Evolutionary conservation across 2,329 filamentous ascomycete genomes (phyloP), one percentile per base, ranked within the genome.

Genomic region (Tolypocladium cylindrosporum): DNA sequence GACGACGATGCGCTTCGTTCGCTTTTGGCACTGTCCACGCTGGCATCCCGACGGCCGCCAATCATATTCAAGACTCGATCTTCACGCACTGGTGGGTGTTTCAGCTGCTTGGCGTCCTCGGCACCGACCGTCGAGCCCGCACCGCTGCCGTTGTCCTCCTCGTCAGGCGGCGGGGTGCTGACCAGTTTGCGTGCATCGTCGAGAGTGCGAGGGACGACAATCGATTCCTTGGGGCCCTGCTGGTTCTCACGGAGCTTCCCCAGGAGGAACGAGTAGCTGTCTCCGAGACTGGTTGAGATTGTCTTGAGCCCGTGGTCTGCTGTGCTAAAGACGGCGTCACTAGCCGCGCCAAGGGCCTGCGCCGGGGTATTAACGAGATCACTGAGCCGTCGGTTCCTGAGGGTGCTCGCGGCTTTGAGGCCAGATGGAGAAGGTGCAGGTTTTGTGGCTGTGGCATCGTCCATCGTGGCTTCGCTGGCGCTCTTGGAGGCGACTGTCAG

Each of bases 141-240:
- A 42, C 81, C 85, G 65, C 81, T 83, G n/a, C 80, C 75, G 10
- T 82, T 84, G 58, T 84, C 83, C 42, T 86, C 83, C 42, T 87
- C 84, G 3, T 85, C 83, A 0, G 75, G 80, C 16, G 84, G 77
- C 41, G 88, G 85, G 1, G 88, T 89, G 66, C 85, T 89, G 61
- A 99, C 89, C 13, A 99, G 82, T 69, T 91, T 93, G 53, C 91
- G 83, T 19, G 93, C 94, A 67, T 99, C 94, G 65, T 96, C 94
- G 0, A 99, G 77, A 1, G 94, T 99, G 66, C 90, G 93, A 1
- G 94, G 94, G 0, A 96, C 80, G 8, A 84, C 74, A 2, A 85
- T 79, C 19, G 80, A 75, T 31, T 74, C 70, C 36, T 69, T 67
- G 10, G 71, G 67, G 14, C 68, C 64, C 14, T 79, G 71, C 68